A percentile compares a stretch with the other conserved stretches of the same genome.
Evolutionary conservation across 352 stramenopile genomes (phyloP).

Genomic region (Blastocystis sp.): DNA sequence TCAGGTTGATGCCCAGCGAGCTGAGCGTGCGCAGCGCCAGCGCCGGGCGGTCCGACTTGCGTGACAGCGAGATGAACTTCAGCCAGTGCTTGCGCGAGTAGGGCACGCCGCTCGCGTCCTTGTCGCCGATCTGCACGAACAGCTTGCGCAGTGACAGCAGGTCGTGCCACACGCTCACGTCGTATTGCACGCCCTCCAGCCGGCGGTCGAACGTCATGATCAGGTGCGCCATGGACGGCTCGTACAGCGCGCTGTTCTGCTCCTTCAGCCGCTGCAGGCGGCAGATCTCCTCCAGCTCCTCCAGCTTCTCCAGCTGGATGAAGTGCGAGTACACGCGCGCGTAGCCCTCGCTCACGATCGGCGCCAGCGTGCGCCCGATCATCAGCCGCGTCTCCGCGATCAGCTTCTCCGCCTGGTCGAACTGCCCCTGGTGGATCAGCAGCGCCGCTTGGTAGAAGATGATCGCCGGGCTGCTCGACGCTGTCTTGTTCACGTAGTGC

Average conservation of each 20-base stretch:
- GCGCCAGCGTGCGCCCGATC: constrained; percentile 88
- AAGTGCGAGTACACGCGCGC: constrained; percentile 91
- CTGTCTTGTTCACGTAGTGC: constrained; percentile 73
- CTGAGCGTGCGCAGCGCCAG: constrained; percentile 75
- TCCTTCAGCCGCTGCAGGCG: constrained; percentile 84
- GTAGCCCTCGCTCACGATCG: constrained; percentile 93
- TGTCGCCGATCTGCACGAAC: constrained; percentile 81
- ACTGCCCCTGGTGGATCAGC: constrained; percentile 87
- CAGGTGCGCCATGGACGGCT: constrained; percentile 74
- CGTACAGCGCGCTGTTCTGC: background rate
- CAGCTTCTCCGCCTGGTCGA: constrained; percentile 79
- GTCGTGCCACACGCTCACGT: constrained; percentile 86
- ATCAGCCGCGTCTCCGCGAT: constrained; percentile 88
- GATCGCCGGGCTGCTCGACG: constrained; percentile 73
- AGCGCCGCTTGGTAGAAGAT: constrained; percentile 86
- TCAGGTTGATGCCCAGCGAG: constrained; percentile 70
- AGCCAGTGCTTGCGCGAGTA: constrained; percentile 79
- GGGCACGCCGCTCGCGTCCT: constrained; percentile 73
- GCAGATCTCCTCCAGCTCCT: constrained; percentile 96
- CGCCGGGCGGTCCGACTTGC: constrained; percentile 81
- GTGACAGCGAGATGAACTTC: constrained; percentile 86
- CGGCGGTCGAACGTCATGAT: constrained; percentile 79
- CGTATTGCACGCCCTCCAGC: constrained; percentile 87
- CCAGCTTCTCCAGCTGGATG: constrained; percentile 91
- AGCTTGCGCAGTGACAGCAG: constrained; percentile 88